Evolutionary conservation across 2,329 filamentous ascomycete species (phyloP), one percentile per base, ranked within the genome.

Genomic region (Ophiostoma pallidulum): DNA sequence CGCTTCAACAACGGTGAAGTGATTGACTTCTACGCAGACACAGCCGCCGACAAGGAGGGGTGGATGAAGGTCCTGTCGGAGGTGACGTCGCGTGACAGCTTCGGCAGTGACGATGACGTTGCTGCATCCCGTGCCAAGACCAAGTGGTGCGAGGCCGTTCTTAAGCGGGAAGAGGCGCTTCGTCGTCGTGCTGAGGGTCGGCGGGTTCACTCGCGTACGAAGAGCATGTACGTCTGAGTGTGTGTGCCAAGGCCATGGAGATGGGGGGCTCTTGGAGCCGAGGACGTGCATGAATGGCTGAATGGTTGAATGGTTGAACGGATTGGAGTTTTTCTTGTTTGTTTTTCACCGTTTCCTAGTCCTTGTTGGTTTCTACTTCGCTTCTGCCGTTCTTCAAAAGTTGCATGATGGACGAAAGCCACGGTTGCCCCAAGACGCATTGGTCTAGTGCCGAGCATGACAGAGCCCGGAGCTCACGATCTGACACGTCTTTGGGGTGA

Each of bases 21-120:
- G 54, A 98, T 98, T 62, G 91, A 97, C 71, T 97, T 97, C 64
- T 97, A 98, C 62, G 92, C 91, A 60, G 91, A 97, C 65, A 90
- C 80, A 28, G 78, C 82, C 2, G 78, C 78, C 33, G 84, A 92
- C 61, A 98, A 97, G 68, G 87, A 95, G 39, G 84, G 81, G 47
- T 98, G 92, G 92, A 92, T 98, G 85, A 82, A 81, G 62, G 84
- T 88, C 13, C 78, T 98, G 19, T 75, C 75, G 3, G 89, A 97
- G 37, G 73, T 81, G 45, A 73, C 79, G 51, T 75, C 77, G 31
- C 78, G 78, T 35, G 72, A 73, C 12, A 64, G 62, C 20, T 44
- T 32, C 41, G 66, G 66, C 49, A 60, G 62, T 28, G 65, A 67
- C 6, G 71, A 72, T 8, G 74, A 75, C 36, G 54, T 56, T 33